Evolutionary conservation across 371 early-diverging fungal genomes (phyloP).

Genomic region (Mortierella sp.): DNA sequence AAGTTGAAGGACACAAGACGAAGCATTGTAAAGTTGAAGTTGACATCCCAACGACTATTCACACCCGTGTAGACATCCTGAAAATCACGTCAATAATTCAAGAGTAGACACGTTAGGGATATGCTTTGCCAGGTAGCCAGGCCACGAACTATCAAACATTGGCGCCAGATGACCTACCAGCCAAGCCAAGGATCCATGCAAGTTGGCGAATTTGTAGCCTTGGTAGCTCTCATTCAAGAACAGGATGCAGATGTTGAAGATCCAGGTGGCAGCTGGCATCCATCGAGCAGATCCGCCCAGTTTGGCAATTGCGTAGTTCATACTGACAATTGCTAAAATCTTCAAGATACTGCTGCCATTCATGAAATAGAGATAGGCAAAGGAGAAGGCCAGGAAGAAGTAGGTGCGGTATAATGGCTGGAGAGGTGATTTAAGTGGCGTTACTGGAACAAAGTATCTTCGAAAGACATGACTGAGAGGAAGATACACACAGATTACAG

Average conservation of each 20-base stretch:
- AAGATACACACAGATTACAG: constrained; percentile 65
- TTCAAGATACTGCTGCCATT: constrained; percentile 81
- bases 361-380: constrained; percentile 70
- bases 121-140: not conserved
- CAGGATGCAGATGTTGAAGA: constrained; percentile 79
- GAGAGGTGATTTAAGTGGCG: not conserved
- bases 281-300: constrained; percentile 62
- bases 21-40: constrained; percentile 92
- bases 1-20: constrained; percentile 92
- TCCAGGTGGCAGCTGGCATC: constrained; percentile 83
- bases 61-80: constrained; percentile 75
- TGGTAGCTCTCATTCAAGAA: constrained; percentile 79
- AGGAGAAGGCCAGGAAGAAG: constrained; percentile 73
- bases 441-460: constrained; percentile 5
- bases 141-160: constrained; percentile 9
- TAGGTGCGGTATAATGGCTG: constrained; percentile 50
- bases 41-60: constrained; percentile 86
- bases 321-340: constrained; percentile 69
- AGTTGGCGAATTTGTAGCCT: constrained; percentile 77
- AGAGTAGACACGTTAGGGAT: not conserved
- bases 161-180: constrained; percentile 68
- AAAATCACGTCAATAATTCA: not conserved
- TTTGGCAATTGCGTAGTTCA: constrained; percentile 77
- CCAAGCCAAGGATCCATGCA: constrained; percentile 73
- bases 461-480: constrained; percentile 63